Conservation (phyloP, 805 yeast species). For the Metschnikowia lunata region DNA sequence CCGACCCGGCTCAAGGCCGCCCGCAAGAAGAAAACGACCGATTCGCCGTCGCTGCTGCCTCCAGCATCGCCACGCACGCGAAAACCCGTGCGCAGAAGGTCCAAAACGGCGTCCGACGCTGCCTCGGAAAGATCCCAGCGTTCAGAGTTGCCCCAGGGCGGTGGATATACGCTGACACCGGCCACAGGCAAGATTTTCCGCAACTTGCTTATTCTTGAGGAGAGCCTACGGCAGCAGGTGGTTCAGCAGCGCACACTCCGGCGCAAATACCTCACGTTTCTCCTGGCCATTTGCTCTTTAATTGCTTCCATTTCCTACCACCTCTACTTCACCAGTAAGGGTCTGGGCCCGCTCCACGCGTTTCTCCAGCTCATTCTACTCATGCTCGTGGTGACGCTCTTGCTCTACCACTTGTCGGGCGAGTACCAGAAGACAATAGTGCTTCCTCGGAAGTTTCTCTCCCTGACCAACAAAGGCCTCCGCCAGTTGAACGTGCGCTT, state of each 20-base stretch:
- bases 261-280: slow-evolving; percentile 55
- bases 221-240: slow-evolving; percentile 77
- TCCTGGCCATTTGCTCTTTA: slow-evolving; percentile 36
- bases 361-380: slow-evolving; percentile 52
- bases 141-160: slow-evolving; percentile 13
- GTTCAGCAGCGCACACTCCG: slow-evolving; percentile 65
- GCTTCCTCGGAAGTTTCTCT: slow-evolving; percentile 71
- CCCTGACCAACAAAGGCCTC: slow-evolving; percentile 84
- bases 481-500: slow-evolving; percentile 76
- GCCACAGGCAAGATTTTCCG: slow-evolving; percentile 73
- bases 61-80: slow-evolving; percentile 1
- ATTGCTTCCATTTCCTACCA: slow-evolving; percentile 39
- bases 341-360: slow-evolving; percentile 26
- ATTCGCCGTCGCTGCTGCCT: background rate
- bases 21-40: slow-evolving; percentile 2
- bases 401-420: slow-evolving; percentile 81
- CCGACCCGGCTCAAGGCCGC: slow-evolving; percentile 4
- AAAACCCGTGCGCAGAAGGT: slow-evolving; percentile 12
- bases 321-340: slow-evolving; percentile 26
- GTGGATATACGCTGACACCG: slow-evolving; percentile 25
- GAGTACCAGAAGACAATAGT: slow-evolving; percentile 84
- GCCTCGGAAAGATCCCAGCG: slow-evolving; percentile 15
- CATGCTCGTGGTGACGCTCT: slow-evolving; percentile 61
- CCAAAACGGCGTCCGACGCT: slow-evolving; percentile 14
- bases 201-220: slow-evolving; percentile 79